Percentiles rank a stretch among this genome's conserved stretches.
Conservation (phyloP, 2,329 filamentous ascomycete species). For the Hypocreales sp. region DNA sequence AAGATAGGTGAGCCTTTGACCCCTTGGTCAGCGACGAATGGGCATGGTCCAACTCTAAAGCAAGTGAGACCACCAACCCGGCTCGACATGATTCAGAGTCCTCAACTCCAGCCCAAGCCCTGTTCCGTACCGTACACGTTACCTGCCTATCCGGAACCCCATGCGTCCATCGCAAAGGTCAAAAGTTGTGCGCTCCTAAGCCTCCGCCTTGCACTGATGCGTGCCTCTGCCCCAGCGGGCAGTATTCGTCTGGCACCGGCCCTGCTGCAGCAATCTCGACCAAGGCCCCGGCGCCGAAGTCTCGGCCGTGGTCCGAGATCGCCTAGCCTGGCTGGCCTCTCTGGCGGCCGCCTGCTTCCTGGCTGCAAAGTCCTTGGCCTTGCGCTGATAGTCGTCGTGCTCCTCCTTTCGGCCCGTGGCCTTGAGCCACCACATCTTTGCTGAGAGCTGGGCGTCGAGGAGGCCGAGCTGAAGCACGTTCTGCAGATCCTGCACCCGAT, state of each 20-base stretch:
- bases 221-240: neutral
- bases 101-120: slow-evolving; percentile 1
- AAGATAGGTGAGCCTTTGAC: no score
- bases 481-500: slow-evolving; percentile 12
- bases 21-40: no score
- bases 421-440: slow-evolving; percentile 41
- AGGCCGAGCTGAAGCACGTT: slow-evolving; percentile 28
- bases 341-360: slow-evolving; percentile 18
- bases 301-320: slow-evolving; percentile 12
- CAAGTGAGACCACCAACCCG: neutral
- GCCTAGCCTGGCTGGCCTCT: slow-evolving; percentile 10
- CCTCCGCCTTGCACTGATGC: slow-evolving; percentile 1
- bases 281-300: slow-evolving; percentile 5
- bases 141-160: neutral
- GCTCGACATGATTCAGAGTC: slow-evolving; percentile 1
- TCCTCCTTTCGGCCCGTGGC: slow-evolving; percentile 32
- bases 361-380: slow-evolving; percentile 27
- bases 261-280: slow-evolving; percentile 10
- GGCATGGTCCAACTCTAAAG: neutral
- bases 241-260: slow-evolving; percentile 4
- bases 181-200: neutral
- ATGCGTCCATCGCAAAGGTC: no score
- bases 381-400: slow-evolving; percentile 27
- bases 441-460: slow-evolving; percentile 37
- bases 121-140: neutral